Conservation (phyloP, 768 basidiomycete genomes). For the Mycena galopus region DNA sequence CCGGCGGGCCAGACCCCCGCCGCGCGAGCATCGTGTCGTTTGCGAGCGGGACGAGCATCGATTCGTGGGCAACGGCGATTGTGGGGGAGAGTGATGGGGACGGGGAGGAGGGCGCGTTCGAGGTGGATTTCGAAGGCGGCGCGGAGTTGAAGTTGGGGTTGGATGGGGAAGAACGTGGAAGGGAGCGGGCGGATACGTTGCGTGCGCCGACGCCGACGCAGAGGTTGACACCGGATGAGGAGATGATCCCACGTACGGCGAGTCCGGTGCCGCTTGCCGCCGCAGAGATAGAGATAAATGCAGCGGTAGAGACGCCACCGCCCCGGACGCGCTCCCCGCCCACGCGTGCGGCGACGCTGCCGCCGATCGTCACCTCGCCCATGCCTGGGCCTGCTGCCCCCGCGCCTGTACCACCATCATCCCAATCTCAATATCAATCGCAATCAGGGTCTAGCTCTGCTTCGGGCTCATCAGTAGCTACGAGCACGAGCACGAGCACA, state of each 20-base stretch:
- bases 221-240: background rate
- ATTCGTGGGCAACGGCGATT: slow-evolving; percentile 31
- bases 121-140: background rate
- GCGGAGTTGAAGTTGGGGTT: background rate
- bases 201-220: background rate
- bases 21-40: slow-evolving; percentile 23
- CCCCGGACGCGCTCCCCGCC: background rate
- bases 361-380: slow-evolving; percentile 14
- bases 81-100: background rate
- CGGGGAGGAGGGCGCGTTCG: background rate
- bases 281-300: no score
- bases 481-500: no score
- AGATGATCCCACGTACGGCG: no score
- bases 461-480: no score
- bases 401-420: background rate
- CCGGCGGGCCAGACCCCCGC: background rate
- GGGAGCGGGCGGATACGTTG: slow-evolving; percentile 32
- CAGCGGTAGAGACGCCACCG: no score
- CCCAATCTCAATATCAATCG: no score
- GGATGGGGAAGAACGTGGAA: background rate
- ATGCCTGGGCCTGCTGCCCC: background rate
- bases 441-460: no score
- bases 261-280: no score
- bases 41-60: slow-evolving; percentile 16
- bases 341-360: slow-evolving; percentile 23